phyloP scores from a whole-genome alignment of 2,329 filamentous ascomycete species.

The Talaromyces amestolkiae region DNA sequence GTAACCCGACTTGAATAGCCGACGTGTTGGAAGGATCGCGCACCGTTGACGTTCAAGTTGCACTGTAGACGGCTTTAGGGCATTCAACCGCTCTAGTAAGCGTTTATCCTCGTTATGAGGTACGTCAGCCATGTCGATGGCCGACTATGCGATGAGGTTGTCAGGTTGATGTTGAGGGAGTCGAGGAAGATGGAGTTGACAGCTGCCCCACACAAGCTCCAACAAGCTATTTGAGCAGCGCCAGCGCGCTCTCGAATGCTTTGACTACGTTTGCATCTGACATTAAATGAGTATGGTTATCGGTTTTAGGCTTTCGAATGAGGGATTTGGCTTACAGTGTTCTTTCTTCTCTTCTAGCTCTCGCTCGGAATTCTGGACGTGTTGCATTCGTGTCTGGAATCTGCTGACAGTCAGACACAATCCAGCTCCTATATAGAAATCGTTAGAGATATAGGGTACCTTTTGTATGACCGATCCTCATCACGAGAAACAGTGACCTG shows the following conservation, averaged over 20 bases:
- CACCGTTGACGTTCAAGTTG: constrained; percentile 31
- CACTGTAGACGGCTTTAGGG: constrained; percentile 33
- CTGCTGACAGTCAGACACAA: constrained; percentile 40
- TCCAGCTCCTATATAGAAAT: neutral
- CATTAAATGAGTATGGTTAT: neutral
- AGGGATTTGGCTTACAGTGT: constrained; percentile 64
- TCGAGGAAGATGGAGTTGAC: neutral
- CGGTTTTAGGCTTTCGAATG: no score
- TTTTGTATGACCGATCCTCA: constrained; percentile 71
- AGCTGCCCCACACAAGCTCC: constrained; percentile 18
- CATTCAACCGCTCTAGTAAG: constrained; percentile 34
- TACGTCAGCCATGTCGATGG: constrained; percentile 21
- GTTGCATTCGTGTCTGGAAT: constrained; percentile 73
- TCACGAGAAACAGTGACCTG: constrained; percentile 69
- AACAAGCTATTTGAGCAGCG: constrained; percentile 35
- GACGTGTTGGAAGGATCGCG: neutral
- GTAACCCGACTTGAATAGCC: neutral
- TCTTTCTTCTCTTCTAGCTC: constrained; percentile 70
- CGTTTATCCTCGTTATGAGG: constrained; percentile 27
- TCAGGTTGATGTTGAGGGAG: neutral
- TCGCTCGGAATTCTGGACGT: constrained; percentile 71
- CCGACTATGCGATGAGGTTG: neutral
- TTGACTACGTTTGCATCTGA: constrained; percentile 46
- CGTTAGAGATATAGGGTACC: constrained; percentile 47
- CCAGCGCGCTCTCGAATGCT: constrained; percentile 49